These are phyloP conservation scores for Ramaria sp. DNA, from an alignment of 768 basidiomycete genomes.

Conservation along the genomic window DNA sequence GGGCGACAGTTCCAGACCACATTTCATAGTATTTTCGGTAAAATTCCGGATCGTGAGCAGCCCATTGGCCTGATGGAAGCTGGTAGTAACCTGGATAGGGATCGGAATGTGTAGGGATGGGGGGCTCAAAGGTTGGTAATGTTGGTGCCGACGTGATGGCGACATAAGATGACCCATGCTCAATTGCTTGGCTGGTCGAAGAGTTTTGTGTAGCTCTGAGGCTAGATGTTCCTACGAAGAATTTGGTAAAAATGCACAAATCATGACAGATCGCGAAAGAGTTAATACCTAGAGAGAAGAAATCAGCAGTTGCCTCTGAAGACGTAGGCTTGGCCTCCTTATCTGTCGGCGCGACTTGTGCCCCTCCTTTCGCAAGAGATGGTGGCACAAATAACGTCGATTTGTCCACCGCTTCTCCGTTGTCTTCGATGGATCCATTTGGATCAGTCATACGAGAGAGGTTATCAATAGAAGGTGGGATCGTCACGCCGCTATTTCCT, in stretches of 20 bases:
- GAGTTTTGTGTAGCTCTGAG: slow-evolving; percentile 15
- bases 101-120: slow-evolving; percentile 63
- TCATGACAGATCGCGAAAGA: neutral
- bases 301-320: slow-evolving; percentile 36
- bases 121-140: slow-evolving; percentile 56
- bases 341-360: slow-evolving; percentile 38
- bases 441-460: neutral
- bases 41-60: slow-evolving; percentile 57
- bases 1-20: slow-evolving; percentile 30
- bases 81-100: slow-evolving; percentile 84
- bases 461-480: neutral
- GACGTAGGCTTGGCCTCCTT: neutral
- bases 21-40: slow-evolving; percentile 57
- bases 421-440: neutral
- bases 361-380: slow-evolving; percentile 46
- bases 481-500: slow-evolving; percentile 15
- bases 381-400: slow-evolving; percentile 46
- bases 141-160: slow-evolving; percentile 56
- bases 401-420: slow-evolving; percentile 6
- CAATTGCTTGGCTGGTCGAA: slow-evolving; percentile 10
- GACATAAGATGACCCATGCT: slow-evolving; percentile 10
- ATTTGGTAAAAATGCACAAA: neutral
- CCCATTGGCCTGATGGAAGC: slow-evolving; percentile 72
- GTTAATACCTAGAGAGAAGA: slow-evolving; percentile 51
- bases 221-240: slow-evolving; percentile 14